Base-by-base conservation (phyloP, 108 stramenopile species). In the Parietichytrium sp. region DNA sequence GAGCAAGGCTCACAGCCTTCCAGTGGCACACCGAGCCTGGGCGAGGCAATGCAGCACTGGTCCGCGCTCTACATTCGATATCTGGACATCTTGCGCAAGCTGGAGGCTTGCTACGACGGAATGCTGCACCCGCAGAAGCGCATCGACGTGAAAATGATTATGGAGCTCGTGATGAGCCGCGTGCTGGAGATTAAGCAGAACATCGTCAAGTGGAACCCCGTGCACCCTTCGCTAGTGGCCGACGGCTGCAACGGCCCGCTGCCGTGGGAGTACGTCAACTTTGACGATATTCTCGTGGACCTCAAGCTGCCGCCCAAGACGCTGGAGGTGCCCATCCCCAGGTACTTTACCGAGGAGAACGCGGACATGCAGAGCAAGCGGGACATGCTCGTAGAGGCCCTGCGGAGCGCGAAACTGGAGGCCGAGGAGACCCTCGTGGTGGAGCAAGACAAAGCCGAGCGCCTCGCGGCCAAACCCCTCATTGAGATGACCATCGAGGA, bases 71-170 rank as follows among this genome's bases (percentile, higher is more conserved):
- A 94, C 85, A 88, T 94, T 78, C 86, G 90, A 47, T 92, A 91
- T 80, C 81, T 90, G 26, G 88, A 93, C 51, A 87, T 94, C 49
- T 80, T 92, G 53, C 79, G 82, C 36, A 84, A 86, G 12, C 83
- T 94, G 81, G 88, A 92, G 47, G 81, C 55, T 47, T 92, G 91
- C 83, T 92, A 93, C 86, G 91, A 94, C 51, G 79, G 84, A 47
- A 89, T 92, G 78, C 83, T 92, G 18, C 94, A 94, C 52, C 93
- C 93, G 25, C 94, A 94, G 55, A 94, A 94, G 52, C 92, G 94
- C n/a, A 45, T 89, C 18, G 91, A 92, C 52, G 91, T 94, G 10
- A 91, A 90, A 81, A 55, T 80, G 78, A 85, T 92, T 26, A 80
- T 94, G 25, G 92, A 94, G 81, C 80, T 89, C 38, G 91, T 93